Base-by-base conservation (phyloP, 208 protist genomes). In the Wallacemonas sp. region DNA sequence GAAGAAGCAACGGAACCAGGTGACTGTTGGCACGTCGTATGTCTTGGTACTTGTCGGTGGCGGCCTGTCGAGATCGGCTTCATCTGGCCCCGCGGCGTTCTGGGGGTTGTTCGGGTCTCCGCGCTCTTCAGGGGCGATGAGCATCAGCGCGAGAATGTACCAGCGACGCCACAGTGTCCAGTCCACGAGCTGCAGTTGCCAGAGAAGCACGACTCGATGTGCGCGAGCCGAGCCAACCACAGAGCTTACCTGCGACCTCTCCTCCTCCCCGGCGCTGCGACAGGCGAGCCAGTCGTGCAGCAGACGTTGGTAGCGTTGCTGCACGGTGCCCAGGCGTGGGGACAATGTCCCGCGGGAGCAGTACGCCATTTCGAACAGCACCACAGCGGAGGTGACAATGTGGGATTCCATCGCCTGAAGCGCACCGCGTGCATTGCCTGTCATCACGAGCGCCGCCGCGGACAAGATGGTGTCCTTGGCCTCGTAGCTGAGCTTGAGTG, bases 1-100 rank as follows among this genome's bases (percentile, higher is more conserved):
- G 44, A 90, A 85, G 45, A 87, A 90, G 61, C 71, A 79, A 36
- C 81, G 83, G 44, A 93, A 79, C 87, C 87, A 90, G 46, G 73
- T 1, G 27, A 79, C 79, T 3, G 46, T 44, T 17, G 83, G 81
- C 10, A 67, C 54, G 27, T 46, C 37, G 59, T 84, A 92, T 2
- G 29, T 19, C 29, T 26, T 39, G 17, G 50, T 34, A 26, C 19
- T 32, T 4, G 19, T 37, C 3, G 15, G 50, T 4, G 32, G 30
- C 29, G 50, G 9, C 29, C 19, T 39, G 9, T 39, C 32, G 30
- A 15, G 9, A 13, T 34, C 29, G n/a, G n/a, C n/a, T n/a, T n/a
- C n/a, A n/a, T n/a, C n/a, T n/a, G n/a, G n/a, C n/a, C n/a, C n/a
- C n/a, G n/a, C 41, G 37, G 22, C 30, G 32, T 4, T 38, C 12